Conservation (phyloP, 208 protist species). For the Trypanosomatidae sp. region DNA sequence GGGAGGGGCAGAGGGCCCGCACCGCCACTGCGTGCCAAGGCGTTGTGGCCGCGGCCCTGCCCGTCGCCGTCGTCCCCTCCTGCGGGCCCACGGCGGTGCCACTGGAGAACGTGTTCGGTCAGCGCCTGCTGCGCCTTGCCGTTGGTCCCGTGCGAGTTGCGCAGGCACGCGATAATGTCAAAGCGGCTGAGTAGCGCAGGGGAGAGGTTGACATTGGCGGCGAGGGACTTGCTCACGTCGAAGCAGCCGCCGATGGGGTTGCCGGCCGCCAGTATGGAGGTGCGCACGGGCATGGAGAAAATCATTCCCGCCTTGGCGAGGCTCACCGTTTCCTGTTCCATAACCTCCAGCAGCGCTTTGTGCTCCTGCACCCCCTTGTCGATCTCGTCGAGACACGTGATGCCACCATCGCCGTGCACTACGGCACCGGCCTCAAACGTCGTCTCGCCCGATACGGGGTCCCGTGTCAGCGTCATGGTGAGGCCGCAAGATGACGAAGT, state of each 20-base stretch:
- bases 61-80: not conserved
- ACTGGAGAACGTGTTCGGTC: slow-evolving; percentile 95
- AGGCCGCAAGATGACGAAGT: slow-evolving; percentile 97
- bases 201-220: slow-evolving; percentile 96
- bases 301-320: slow-evolving; percentile 98
- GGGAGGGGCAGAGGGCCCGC: slow-evolving; percentile 41
- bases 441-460: slow-evolving; percentile 85
- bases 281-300: slow-evolving; percentile 96
- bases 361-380: slow-evolving; percentile 98
- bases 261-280: slow-evolving; percentile 97
- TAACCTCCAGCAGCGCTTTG: slow-evolving; percentile 98
- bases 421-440: slow-evolving; percentile 98
- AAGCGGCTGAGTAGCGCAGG: slow-evolving; percentile 98
- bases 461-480: slow-evolving; percentile 97
- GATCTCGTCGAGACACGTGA: slow-evolving; percentile 99
- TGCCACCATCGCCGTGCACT: slow-evolving; percentile 97
- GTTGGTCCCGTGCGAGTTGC: slow-evolving; percentile 34
- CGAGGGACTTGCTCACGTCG: slow-evolving; percentile 93
- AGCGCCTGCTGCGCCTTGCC: slow-evolving; percentile 43
- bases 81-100: slow-evolving; percentile 39
- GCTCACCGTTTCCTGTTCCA: slow-evolving; percentile 99
- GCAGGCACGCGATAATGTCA: slow-evolving; percentile 97
- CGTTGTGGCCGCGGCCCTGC: not conserved
- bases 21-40: slow-evolving; percentile 1
- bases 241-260: slow-evolving; percentile 97